phyloP scores from a whole-genome alignment of 2,329 filamentous ascomycete genomes.

The Colletotrichum lupini region DNA sequence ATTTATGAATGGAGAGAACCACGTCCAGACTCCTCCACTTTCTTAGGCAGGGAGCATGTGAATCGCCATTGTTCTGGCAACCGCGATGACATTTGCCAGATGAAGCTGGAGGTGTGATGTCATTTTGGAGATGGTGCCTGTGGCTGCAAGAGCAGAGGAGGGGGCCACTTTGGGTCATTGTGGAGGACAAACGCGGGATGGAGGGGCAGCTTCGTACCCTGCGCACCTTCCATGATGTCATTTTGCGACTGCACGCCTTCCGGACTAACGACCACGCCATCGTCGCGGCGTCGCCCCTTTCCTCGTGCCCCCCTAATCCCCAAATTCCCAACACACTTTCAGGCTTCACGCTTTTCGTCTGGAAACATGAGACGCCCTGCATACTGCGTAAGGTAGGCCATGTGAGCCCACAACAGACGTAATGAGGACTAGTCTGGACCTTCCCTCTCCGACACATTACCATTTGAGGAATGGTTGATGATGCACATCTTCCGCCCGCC shows the following conservation, averaged over 20 bases:
- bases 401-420: conserved; percentile 30
- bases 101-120: conserved; percentile 28
- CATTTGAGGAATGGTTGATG: conserved; percentile 6
- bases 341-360: not conserved
- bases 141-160: not conserved
- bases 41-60: conserved; percentile 26
- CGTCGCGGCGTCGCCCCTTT: not conserved
- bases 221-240: conserved; percentile 29
- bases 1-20: conserved; percentile 20
- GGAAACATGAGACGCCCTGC: conserved; percentile 14
- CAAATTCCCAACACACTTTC: not conserved
- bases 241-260: conserved; percentile 4
- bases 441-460: not conserved
- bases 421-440: conserved; percentile 9
- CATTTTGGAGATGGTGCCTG: conserved; percentile 25
- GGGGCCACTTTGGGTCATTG: not conserved
- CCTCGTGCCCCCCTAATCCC: not conserved
- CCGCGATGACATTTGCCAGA: conserved; percentile 15
- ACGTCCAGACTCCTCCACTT: not conserved
- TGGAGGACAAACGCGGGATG: conserved; percentile 13
- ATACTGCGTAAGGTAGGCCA: not conserved
- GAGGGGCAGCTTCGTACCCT: conserved; percentile 24
- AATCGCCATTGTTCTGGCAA: conserved; percentile 27
- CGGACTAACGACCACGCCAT: conserved; percentile 10
- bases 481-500: conserved; percentile 8